Evolutionary conservation across 257 asterid genomes (phyloP).

Genomic region (Solanum tacnaense): DNA sequence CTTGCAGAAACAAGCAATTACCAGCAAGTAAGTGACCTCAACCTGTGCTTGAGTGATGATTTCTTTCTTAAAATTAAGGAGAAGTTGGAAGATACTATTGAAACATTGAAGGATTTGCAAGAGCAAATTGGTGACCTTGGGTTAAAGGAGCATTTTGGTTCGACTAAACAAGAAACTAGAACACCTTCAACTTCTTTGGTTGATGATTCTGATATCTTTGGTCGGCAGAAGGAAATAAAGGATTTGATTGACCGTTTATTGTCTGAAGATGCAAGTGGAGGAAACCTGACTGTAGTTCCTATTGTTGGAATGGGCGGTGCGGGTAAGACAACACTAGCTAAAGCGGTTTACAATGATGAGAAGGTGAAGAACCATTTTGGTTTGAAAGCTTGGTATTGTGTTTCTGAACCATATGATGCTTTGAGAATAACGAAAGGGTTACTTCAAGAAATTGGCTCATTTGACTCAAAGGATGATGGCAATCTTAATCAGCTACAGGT

Average conservation of each 20-base stretch:
- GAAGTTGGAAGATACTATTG: neutral
- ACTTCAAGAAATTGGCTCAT: constrained; percentile 9
- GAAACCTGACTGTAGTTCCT: neutral
- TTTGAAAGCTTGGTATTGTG: constrained; percentile 40
- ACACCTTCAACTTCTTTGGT: constrained; percentile 5
- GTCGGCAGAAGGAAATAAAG: neutral
- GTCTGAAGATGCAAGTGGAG: neutral
- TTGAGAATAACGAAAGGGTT: constrained; percentile 24
- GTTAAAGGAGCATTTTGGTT: neutral
- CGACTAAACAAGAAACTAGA: neutral
- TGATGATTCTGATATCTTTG: neutral
- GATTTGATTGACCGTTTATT: neutral
- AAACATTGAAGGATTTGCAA: neutral
- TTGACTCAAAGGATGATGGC: constrained; percentile 2
- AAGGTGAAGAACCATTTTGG: constrained; percentile 20
- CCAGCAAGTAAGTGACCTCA: too few relatives aligned
- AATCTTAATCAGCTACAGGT: constrained; percentile 38
- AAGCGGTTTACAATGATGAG: constrained; percentile 31
- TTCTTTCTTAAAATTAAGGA: neutral
- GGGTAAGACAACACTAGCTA: constrained; percentile 56
- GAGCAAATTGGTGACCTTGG: neutral
- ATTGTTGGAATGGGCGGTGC: neutral
- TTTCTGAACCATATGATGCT: constrained; percentile 39
- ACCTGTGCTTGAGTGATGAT: neutral
- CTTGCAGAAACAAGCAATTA: neutral